phyloP scores from a whole-genome alignment of 2,329 filamentous ascomycete species.

The Chaetomium sp. region DNA sequence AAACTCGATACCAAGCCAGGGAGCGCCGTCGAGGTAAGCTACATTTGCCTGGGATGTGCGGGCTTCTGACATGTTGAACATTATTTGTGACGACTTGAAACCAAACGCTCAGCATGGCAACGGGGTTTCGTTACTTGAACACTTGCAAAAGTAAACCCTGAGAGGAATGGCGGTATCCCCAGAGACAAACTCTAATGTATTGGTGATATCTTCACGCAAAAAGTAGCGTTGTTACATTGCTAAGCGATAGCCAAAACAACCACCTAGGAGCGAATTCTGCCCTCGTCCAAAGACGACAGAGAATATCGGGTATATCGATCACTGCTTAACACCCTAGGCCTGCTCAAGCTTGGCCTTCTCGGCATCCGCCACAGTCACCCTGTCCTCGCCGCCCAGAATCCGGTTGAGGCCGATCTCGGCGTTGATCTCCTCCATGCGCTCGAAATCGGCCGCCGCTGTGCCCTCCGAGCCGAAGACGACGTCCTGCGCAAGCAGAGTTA shows the following conservation, averaged over 20 bases:
- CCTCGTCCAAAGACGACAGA: background rate
- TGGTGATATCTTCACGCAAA: background rate
- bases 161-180: too few relatives aligned
- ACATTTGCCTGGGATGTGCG: too few relatives aligned
- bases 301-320: constrained; percentile 1
- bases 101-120: too few relatives aligned
- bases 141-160: too few relatives aligned
- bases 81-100: too few relatives aligned
- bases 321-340: constrained; percentile 1
- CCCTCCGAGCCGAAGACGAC: constrained; percentile 68
- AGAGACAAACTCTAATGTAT: too few relatives aligned
- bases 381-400: constrained; percentile 39
- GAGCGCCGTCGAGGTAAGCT: too few relatives aligned
- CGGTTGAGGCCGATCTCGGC: constrained; percentile 64
- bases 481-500: constrained; percentile 48
- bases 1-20: too few relatives aligned
- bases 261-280: background rate
- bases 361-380: background rate
- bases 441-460: constrained; percentile 65
- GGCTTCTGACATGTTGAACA: too few relatives aligned
- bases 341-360: constrained; percentile 26
- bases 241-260: background rate
- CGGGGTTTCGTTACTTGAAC: too few relatives aligned
- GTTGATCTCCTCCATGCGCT: constrained; percentile 74
- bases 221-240: background rate